Conservation (phyloP, 2,329 filamentous ascomycete genomes). For the Curvularia sp. region DNA sequence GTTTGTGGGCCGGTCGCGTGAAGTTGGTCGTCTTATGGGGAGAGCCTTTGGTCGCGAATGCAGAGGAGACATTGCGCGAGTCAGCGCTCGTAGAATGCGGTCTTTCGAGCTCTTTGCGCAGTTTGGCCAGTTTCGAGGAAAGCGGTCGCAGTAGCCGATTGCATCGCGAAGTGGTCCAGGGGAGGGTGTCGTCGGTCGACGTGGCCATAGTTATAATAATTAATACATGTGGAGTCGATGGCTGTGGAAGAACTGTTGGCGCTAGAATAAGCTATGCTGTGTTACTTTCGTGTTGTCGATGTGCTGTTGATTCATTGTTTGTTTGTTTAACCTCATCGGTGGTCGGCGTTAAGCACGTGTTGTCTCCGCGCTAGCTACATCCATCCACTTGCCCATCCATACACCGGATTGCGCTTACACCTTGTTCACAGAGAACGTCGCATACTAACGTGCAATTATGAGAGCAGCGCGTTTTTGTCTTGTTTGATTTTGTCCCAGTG, state of each 20-base stretch:
- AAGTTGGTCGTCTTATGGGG: conserved; percentile 38
- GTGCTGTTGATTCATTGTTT: conserved; percentile 4
- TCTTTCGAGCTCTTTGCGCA: conserved; percentile 46
- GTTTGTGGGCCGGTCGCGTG: conserved; percentile 38
- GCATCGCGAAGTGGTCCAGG: conserved; percentile 55
- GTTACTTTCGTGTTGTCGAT: conserved; percentile 15
- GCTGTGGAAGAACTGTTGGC: not conserved
- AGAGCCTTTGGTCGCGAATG: conserved; percentile 36
- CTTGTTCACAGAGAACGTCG: not conserved
- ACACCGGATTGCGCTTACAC: not conserved
- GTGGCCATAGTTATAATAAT: conserved; percentile 34
- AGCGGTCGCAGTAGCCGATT: conserved; percentile 54
- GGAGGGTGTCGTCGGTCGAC: conserved; percentile 42
- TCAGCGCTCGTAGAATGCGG: conserved; percentile 32
- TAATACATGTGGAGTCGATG: conserved; percentile 25
- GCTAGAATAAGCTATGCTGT: conserved; percentile 14
- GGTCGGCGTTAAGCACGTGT: conserved; percentile 23
- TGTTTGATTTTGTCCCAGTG: not conserved
- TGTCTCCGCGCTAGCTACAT: conserved; percentile 5
- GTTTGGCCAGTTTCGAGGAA: conserved; percentile 50
- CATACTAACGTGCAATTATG: not conserved
- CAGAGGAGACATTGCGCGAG: conserved; percentile 29
- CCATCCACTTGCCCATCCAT: not conserved
- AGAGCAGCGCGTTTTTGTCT: not conserved
- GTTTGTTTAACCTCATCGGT: conserved; percentile 34